phyloP scores from a whole-genome alignment of 179 eudicot genomes.

The Silene vulgaris region DNA sequence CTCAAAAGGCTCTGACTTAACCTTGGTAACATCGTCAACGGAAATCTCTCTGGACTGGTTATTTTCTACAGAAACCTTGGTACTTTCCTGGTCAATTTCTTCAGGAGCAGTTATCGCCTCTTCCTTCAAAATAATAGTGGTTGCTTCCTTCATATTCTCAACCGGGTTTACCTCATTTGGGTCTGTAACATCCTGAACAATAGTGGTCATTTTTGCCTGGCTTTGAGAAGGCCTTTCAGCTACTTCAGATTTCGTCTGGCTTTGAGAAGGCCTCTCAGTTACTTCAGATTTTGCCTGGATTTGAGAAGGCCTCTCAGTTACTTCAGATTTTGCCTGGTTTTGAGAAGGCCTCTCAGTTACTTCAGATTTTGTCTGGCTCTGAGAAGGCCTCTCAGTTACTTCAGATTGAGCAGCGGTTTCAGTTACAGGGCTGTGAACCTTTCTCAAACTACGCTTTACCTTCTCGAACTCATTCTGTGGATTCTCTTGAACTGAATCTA shows the following conservation, averaged over 20 bases:
- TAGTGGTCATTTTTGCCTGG: constrained; percentile 29
- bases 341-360: constrained; percentile 1
- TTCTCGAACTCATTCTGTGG: constrained; percentile 76
- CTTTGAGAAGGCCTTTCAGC: constrained; percentile 38
- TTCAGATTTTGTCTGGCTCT: constrained; percentile 27
- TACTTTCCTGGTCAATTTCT: constrained; percentile 23
- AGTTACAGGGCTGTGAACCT: constrained; percentile 53
- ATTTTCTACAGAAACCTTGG: constrained; percentile 22
- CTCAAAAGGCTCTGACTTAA: constrained; percentile 29
- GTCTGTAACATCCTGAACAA: constrained; percentile 22
- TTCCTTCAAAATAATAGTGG: constrained; percentile 22
- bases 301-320: not conserved
- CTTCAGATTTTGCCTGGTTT: constrained; percentile 15
- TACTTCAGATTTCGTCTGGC: constrained; percentile 14
- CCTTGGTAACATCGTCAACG: constrained; percentile 26
- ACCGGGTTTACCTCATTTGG: constrained; percentile 24
- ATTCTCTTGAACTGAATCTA: constrained; percentile 56
- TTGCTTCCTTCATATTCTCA: constrained; percentile 32
- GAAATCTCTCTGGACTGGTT: constrained; percentile 25
- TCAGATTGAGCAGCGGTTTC: constrained; percentile 44
- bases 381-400: constrained; percentile 38
- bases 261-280: not conserved
- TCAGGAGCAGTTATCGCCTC: constrained; percentile 18
- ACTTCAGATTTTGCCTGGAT: constrained; percentile 15
- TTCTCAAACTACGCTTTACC: constrained; percentile 66